These are phyloP conservation scores for Tephrocybe rancida DNA, from an alignment of 768 basidiomycete species.

Conservation along the genomic window DNA sequence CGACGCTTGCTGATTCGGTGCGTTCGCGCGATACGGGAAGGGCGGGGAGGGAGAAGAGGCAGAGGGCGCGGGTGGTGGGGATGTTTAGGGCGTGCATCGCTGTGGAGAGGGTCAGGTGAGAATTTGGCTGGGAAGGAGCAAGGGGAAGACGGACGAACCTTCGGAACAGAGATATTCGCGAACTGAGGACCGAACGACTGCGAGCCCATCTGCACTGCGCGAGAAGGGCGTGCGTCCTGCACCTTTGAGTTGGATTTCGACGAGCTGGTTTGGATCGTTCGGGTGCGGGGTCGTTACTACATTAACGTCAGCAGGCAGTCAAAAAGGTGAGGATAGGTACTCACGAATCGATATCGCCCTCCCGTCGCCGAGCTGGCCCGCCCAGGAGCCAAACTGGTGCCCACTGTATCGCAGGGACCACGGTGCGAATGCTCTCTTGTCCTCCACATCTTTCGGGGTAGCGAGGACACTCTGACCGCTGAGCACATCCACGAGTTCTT, in stretches of 20 bases:
- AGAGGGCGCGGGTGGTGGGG: conserved; percentile 86
- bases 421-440: conserved; percentile 53
- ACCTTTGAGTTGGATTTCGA: conserved; percentile 95
- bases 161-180: conserved; percentile 94
- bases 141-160: conserved; percentile 45
- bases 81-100: conserved; percentile 75
- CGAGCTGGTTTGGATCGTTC: conserved; percentile 49
- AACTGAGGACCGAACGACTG: conserved; percentile 92
- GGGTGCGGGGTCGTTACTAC: conserved; percentile 82
- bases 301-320: neutral
- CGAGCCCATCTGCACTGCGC: conserved; percentile 90
- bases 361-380: conserved; percentile 95
- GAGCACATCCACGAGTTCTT: conserved; percentile 81
- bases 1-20: conserved; percentile 69
- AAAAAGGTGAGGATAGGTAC: neutral
- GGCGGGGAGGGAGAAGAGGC: conserved; percentile 73
- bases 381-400: conserved; percentile 88
- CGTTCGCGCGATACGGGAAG: conserved; percentile 79
- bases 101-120: conserved; percentile 19
- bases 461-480: conserved; percentile 77
- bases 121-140: neutral
- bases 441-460: conserved; percentile 28
- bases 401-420: conserved; percentile 94
- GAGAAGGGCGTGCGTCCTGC: conserved; percentile 94
- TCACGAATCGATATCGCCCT: conserved; percentile 84